These are phyloP conservation scores for Medicago arabica DNA, from an alignment of 306 rosid genomes.

Conservation along the genomic window DNA sequence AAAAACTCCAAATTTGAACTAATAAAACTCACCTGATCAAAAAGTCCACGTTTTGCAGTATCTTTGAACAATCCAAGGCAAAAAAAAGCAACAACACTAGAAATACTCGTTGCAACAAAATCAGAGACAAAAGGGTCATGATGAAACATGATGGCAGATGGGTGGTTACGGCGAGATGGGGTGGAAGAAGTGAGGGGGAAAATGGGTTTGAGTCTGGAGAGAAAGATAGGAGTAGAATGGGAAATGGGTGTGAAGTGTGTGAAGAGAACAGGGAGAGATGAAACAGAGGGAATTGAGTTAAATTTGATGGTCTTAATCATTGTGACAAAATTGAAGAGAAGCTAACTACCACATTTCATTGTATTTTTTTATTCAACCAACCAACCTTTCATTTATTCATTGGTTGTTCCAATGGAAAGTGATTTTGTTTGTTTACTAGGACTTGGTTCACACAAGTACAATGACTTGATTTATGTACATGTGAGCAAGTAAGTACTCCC, in stretches of 20 bases:
- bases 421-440: background rate
- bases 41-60: constrained; percentile 67
- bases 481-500: too few species aligned
- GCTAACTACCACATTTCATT: background rate
- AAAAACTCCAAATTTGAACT: background rate
- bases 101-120: constrained; percentile 61
- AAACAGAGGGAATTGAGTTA: constrained; percentile 13
- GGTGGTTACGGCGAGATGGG: constrained; percentile 36
- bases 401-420: background rate
- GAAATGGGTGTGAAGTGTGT: constrained; percentile 24
- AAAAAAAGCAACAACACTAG: constrained; percentile 59
- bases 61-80: constrained; percentile 67
- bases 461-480: too few species aligned
- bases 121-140: constrained; percentile 63
- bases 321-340: background rate
- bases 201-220: constrained; percentile 37
- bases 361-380: background rate
- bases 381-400: too few species aligned
- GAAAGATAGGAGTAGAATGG: constrained; percentile 14
- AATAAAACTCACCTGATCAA: constrained; percentile 67
- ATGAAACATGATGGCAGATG: constrained; percentile 59
- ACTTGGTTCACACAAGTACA: background rate
- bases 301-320: constrained; percentile 10
- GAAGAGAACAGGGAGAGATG: constrained; percentile 32
- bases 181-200: constrained; percentile 4